Evolutionary conservation across 73 alveolate species (phyloP).

Genomic region (Paraurostyla sp.): DNA sequence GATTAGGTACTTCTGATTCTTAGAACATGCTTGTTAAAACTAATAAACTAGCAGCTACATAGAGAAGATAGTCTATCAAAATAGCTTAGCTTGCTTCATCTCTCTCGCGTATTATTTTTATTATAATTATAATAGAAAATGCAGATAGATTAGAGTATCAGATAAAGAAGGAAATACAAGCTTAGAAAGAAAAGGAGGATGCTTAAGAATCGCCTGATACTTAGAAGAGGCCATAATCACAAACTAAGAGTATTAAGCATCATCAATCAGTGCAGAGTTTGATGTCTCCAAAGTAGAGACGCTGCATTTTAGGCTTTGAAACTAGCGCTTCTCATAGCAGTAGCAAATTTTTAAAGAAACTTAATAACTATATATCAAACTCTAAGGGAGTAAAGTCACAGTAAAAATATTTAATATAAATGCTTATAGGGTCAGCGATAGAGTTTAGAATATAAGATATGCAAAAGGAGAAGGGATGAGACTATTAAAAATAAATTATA

Average conservation of each 20-base stretch:
- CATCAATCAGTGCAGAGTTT: neutral
- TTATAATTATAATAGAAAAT: neutral
- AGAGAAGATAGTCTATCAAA: conserved; percentile 5
- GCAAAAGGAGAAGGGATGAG: conserved; percentile 51
- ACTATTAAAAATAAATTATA: neutral
- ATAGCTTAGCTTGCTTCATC: neutral
- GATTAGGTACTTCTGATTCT: too few relatives aligned
- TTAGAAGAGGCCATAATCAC: neutral
- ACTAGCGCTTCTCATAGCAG: neutral
- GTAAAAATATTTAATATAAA: neutral
- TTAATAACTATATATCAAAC: conserved; percentile 20
- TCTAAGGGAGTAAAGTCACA: conserved; percentile 18
- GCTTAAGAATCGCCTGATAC: neutral
- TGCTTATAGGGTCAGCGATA: neutral
- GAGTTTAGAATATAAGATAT: conserved; percentile 28
- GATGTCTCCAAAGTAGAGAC: conserved; percentile 7
- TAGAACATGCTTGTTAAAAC: too few relatives aligned
- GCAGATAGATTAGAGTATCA: conserved; percentile 13
- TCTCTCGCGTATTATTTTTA: neutral
- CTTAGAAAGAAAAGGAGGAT: neutral
- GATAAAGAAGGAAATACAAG: neutral
- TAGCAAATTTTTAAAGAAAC: conserved; percentile 8
- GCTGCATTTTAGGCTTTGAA: conserved; percentile 50
- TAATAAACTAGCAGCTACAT: neutral
- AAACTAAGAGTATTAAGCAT: neutral